These are phyloP conservation scores for Naganishia vishniacii DNA, from an alignment of 768 basidiomycete genomes.

Conservation along the genomic window DNA sequence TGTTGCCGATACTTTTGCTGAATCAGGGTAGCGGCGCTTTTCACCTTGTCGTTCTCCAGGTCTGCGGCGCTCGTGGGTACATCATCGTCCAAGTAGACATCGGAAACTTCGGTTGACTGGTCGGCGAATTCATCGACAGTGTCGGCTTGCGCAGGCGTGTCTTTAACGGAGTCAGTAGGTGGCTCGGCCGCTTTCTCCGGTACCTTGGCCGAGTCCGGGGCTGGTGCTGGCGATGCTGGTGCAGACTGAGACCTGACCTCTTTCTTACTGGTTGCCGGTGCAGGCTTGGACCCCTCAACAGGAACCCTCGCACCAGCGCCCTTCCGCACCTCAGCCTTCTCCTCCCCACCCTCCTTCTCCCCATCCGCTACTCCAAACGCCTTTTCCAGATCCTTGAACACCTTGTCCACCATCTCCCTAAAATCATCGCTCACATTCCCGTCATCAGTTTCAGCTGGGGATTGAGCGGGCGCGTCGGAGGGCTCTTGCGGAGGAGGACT, in stretches of 20 bases:
- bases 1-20: constrained; percentile 26
- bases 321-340: background rate
- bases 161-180: too few species aligned
- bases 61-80: constrained; percentile 22
- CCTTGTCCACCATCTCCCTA: constrained; percentile 14
- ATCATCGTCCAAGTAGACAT: constrained; percentile 13
- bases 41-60: constrained; percentile 15
- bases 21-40: constrained; percentile 20
- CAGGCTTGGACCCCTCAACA: background rate
- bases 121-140: background rate
- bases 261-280: too few species aligned
- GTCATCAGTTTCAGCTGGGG: background rate
- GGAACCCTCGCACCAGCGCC: background rate
- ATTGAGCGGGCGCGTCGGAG: background rate
- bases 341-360: background rate
- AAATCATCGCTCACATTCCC: constrained; percentile 11
- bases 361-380: background rate
- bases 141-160: too few species aligned
- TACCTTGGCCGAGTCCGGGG: too few species aligned
- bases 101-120: background rate
- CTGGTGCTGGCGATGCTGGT: too few species aligned
- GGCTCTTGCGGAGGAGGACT: too few species aligned
- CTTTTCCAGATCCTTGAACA: constrained; percentile 15
- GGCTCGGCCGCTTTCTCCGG: too few species aligned
- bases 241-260: too few species aligned